Base-by-base conservation (phyloP, 1,284 basidiomycete genomes). In the Irpex rosettiformis region DNA sequence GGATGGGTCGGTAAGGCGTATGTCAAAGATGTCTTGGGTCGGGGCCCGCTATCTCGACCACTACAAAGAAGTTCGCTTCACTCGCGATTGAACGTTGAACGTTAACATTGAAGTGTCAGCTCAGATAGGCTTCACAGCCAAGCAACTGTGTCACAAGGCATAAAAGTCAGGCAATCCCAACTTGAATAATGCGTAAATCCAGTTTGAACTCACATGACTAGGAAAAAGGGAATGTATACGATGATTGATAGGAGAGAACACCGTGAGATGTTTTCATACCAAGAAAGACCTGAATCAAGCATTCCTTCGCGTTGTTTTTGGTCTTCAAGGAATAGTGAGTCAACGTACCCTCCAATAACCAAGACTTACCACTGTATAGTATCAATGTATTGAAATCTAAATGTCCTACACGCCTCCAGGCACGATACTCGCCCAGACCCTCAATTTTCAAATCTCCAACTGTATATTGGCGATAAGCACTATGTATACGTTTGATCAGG, bases 401-500 rank as follows among this genome's bases (percentile, higher is more conserved):
- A 93, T 81, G 52, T 81, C 77, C 69, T 87, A 84, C n/a, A 91
- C 81, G 0, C 91, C 90, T 13, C 90, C 91, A 4, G 90, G 90
- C 0, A 93, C 78, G 65, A 88, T 85, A 43, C 79, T 79, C 58
- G 86, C 88, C 54, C 91, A 82, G 55, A 80, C 77, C 27, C 78
- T 77, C 37, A 93, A 75, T 62, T 81, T 80, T 37, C 82, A 77
- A 57, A 87, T 77, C 53, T 83, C 78, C 16, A 82, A 78, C 1
- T 89, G 89, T 8, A 93, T 82, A 52, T 84, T 83, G 0, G 89
- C 91, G 62, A 93, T 81, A 51, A 94, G 82, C 3, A 94, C 86
- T 0, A n/a, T n/a, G 91, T 93, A 45, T 84, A 83, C 1, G 91
- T 87, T 74, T 92, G 89, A 1, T 88, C 83, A 4, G 84, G 76